A percentile compares a stretch with the other conserved stretches of the same genome.
These are phyloP conservation scores for Triadica sebifera DNA, from an alignment of 345 rosid genomes.

Conservation along the genomic window DNA sequence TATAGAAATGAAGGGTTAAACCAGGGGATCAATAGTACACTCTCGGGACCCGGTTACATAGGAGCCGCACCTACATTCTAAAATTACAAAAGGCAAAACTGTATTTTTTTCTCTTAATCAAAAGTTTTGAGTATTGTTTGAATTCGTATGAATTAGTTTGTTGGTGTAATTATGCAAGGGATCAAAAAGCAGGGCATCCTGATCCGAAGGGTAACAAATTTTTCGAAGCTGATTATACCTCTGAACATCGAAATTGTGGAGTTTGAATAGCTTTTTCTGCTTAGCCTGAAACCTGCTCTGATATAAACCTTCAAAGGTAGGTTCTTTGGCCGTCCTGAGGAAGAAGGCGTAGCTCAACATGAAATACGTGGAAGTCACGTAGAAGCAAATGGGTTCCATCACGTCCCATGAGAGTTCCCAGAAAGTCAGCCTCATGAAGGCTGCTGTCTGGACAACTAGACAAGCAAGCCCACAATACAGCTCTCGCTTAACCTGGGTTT, in stretches of 20 bases:
- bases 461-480: conserved; percentile 72
- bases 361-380: conserved; percentile 61
- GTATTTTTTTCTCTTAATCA: not conserved
- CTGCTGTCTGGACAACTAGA: conserved; percentile 71
- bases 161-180: conserved; percentile 7
- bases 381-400: conserved; percentile 98
- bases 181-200: conserved; percentile 1
- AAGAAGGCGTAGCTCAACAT: conserved; percentile 77
- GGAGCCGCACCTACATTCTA: conserved; percentile 30
- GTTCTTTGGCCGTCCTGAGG: conserved; percentile 79
- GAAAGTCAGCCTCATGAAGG: conserved; percentile 91
- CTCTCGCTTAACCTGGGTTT: conserved; percentile 54
- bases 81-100: conserved; percentile 13
- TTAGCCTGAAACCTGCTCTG: conserved; percentile 63
- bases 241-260: conserved; percentile 45
- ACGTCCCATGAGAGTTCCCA: conserved; percentile 99
- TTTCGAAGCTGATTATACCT: conserved; percentile 61
- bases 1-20: not conserved
- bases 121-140: not conserved
- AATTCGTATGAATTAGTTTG: not conserved
- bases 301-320: conserved; percentile 85
- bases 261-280: conserved; percentile 55
- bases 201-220: conserved; percentile 27
- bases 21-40: not conserved
- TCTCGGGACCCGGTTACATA: conserved; percentile 17